Evolutionary conservation across 768 basidiomycete genomes (phyloP), one percentile per base, ranked within the genome.

Genomic region (Naganishia kalamii): DNA sequence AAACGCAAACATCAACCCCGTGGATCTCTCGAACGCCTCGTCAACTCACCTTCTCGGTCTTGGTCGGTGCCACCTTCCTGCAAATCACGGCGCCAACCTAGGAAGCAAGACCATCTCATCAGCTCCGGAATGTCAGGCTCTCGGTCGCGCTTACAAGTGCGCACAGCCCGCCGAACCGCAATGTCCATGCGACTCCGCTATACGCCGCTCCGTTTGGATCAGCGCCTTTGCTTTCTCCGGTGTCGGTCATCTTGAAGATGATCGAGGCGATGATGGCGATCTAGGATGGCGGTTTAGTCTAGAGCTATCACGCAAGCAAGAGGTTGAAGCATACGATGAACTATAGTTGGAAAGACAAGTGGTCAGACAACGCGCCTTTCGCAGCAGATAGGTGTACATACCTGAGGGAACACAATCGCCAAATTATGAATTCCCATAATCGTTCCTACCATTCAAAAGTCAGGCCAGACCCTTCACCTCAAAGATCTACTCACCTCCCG

Each of bases 391-490:
- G 11, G 19, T 37, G 19, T 13, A 32, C 41, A 5, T 32, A 33
- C 64, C 71, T 97, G 93, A 23, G 93, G 93, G 80, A 91, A 86
- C 29, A 97, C 93, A 66, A 97, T 92, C 4, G 93, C 89, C 19
- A 97, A 81, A 74, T 97, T 97, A 74, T 97, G 93, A 43, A 97
- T 92, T 3, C 93, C 93, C 44, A 96, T 83, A 41, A 94, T 86
- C 1, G 93, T 96, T 10, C 54, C 54, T 57, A 57, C 13, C 19
- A 40, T 23, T 12, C n/a, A 37, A n/a, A 33, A 4, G 23, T 1
- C 10, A 57, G n/a, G 19, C 21, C 43, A n/a, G 43, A 40, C 17
- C 37, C n/a, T n/a, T 3, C 4, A 27, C 92, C 92, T 19, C 92
- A 30, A 30, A 32, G 32, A 35, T 12, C 32, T 6, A 57, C 54